Percentiles rank a stretch among this genome's conserved stretches.
phyloP scores from a whole-genome alignment of 768 basidiomycete species.

The Suillus lakei region DNA sequence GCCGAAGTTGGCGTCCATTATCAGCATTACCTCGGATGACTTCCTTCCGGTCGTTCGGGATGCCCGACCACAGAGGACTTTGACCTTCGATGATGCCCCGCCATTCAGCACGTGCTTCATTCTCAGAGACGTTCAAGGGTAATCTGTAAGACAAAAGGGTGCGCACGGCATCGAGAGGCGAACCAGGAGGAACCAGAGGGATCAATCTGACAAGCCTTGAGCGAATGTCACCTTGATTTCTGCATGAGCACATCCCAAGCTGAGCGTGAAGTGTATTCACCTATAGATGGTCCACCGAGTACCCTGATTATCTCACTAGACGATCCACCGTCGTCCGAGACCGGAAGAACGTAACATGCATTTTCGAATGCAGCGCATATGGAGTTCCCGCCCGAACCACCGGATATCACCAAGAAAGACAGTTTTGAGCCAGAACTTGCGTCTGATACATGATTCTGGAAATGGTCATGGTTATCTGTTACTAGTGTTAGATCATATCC shows the following conservation, averaged over 20 bases:
- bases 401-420: slow-evolving; percentile 73
- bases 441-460: background rate
- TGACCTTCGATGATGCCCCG: slow-evolving; percentile 89
- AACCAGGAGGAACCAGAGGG: slow-evolving; percentile 59
- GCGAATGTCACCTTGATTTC: slow-evolving; percentile 75
- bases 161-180: slow-evolving; percentile 76
- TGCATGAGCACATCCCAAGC: slow-evolving; percentile 14
- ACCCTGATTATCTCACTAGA: slow-evolving; percentile 95
- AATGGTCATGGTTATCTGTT: background rate
- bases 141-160: slow-evolving; percentile 81
- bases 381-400: slow-evolving; percentile 93
- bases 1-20: background rate
- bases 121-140: slow-evolving; percentile 67
- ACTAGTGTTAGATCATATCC: background rate
- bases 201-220: slow-evolving; percentile 90
- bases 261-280: slow-evolving; percentile 40
- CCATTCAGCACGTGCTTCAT: slow-evolving; percentile 89
- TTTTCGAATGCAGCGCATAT: slow-evolving; percentile 83
- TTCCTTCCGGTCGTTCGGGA: slow-evolving; percentile 90
- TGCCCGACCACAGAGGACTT: slow-evolving; percentile 80
- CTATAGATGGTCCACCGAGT: slow-evolving; percentile 84
- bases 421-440: slow-evolving; percentile 10
- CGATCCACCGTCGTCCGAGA: slow-evolving; percentile 95
- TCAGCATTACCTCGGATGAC: slow-evolving; percentile 72
- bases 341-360: slow-evolving; percentile 86